phyloP scores from a whole-genome alignment of 306 rosid genomes.

The Acacia confusa region DNA sequence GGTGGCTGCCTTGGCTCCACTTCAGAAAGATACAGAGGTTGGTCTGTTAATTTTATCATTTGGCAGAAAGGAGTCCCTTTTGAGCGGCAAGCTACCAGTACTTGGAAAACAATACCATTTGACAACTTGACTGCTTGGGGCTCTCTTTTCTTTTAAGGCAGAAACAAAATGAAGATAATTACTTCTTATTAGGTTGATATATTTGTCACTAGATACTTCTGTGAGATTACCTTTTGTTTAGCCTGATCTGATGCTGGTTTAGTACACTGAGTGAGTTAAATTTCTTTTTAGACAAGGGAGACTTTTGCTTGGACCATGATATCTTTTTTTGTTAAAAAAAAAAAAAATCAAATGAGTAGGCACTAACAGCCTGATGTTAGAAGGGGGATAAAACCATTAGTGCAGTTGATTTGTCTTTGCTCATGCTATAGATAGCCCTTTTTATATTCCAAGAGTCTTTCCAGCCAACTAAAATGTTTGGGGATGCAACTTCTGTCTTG shows the following conservation, averaged over 20 bases:
- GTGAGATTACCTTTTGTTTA: neutral
- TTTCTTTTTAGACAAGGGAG: neutral
- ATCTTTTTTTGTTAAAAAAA: too few species aligned
- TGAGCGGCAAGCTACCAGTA: neutral
- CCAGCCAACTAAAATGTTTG: too few species aligned
- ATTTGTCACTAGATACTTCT: neutral
- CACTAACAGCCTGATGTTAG: too few species aligned
- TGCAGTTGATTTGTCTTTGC: too few species aligned
- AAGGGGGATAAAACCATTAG: too few species aligned
- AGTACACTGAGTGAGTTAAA: neutral
- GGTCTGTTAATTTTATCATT: neutral
- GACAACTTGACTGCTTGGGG: neutral
- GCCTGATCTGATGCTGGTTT: neutral
- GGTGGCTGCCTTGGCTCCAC: constrained; percentile 52
- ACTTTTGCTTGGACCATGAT: neutral
- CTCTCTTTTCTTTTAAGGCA: neutral
- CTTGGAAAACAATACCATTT: neutral
- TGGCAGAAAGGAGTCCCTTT: too few species aligned
- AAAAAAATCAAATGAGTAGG: too few species aligned
- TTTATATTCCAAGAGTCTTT: too few species aligned
- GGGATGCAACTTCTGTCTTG: too few species aligned
- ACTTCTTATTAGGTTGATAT: neutral
- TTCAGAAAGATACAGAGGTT: constrained; percentile 66
- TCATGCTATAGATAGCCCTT: too few species aligned
- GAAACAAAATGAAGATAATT: neutral